Conservation (phyloP, 176 grass and related monocot species). For the Ensete ventricosum region DNA sequence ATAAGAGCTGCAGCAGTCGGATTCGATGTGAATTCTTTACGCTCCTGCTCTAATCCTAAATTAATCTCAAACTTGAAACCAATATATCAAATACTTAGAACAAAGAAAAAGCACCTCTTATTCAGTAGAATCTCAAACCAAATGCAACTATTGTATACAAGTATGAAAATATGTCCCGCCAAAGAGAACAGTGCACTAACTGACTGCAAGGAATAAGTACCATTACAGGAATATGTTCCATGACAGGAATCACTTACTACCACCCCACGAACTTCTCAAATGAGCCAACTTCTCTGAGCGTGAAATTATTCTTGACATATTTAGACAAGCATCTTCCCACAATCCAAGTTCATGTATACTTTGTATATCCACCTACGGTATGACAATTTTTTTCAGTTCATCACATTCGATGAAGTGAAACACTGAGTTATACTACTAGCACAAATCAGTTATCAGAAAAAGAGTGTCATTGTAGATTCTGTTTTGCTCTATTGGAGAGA, state of each 20-base stretch:
- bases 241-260: neutral
- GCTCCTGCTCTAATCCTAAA: too few relatives aligned
- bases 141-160: neutral
- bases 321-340: neutral
- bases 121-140: conserved; percentile 2
- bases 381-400: neutral
- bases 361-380: neutral
- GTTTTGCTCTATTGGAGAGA: conserved; percentile 79
- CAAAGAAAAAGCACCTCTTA: neutral
- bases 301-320: neutral
- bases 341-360: neutral
- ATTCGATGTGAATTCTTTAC: too few relatives aligned
- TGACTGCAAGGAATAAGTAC: neutral
- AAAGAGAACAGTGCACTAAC: too few relatives aligned
- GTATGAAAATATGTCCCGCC: neutral
- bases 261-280: neutral
- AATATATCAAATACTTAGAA: too few relatives aligned
- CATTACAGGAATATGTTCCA: neutral
- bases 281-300: neutral
- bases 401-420: neutral
- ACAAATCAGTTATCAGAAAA: neutral
- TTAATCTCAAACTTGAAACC: too few relatives aligned
- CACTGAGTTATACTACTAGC: neutral
- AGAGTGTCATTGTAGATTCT: conserved; percentile 20
- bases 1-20: too few relatives aligned